phyloP scores from a whole-genome alignment of 306 rosid species.

The Malus domestica region DNA sequence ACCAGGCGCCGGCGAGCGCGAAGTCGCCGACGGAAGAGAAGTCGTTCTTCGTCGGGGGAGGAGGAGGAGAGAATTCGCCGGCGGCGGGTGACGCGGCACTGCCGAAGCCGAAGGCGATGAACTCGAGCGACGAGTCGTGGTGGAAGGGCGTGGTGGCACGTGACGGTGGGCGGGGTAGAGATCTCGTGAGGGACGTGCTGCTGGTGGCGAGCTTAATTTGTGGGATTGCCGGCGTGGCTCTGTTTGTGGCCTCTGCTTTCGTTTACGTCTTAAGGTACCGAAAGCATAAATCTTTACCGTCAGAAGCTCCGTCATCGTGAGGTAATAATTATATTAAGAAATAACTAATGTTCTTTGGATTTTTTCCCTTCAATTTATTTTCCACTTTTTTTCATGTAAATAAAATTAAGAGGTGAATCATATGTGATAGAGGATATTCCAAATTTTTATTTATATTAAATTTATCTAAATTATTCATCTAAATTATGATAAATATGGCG shows the following conservation, averaged over 20 bases:
- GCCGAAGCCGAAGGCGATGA: conserved; percentile 39
- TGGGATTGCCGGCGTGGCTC: conserved; percentile 66
- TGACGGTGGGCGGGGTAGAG: background rate
- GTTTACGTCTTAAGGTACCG: conserved; percentile 38
- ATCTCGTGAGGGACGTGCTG: conserved; percentile 33
- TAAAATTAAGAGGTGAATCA: background rate
- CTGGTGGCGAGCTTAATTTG: conserved; percentile 60
- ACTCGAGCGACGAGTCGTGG: conserved; percentile 50
- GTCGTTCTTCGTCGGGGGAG: conserved; percentile 51
- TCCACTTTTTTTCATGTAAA: background rate
- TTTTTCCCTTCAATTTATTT: background rate
- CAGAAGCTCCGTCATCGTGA: background rate
- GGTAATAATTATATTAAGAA: background rate
- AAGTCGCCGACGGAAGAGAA: conserved; percentile 37
- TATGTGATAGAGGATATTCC: background rate
- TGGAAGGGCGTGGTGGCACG: conserved; percentile 2
- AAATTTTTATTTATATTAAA: background rate
- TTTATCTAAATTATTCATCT: too few relatives aligned
- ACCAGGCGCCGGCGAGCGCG: conserved; percentile 29
- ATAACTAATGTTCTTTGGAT: background rate
- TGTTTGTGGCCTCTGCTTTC: conserved; percentile 51
- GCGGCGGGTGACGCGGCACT: conserved; percentile 27
- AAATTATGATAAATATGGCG: too few relatives aligned
- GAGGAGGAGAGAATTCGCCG: conserved; percentile 25
- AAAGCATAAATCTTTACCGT: conserved; percentile 4